phyloP scores from a whole-genome alignment of 345 rosid genomes.

The Eutrema yunnanense region DNA sequence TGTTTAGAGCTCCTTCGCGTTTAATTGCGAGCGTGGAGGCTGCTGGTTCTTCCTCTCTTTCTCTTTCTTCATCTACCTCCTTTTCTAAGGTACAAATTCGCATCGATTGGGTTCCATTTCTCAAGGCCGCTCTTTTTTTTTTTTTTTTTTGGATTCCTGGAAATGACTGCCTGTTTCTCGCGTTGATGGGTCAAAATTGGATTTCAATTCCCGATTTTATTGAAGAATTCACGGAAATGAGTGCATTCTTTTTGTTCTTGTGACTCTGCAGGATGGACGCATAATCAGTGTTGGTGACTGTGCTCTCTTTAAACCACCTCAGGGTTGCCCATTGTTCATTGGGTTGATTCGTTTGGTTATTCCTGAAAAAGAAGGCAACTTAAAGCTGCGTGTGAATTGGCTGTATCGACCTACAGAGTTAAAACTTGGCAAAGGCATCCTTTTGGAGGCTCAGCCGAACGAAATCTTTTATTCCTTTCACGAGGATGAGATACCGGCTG shows the following conservation, averaged over 20 bases:
- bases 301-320: conserved; percentile 81
- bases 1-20: conserved; percentile 58
- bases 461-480: conserved; percentile 93
- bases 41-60: conserved; percentile 37
- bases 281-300: conserved; percentile 81
- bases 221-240: background rate
- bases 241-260: background rate
- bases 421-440: conserved; percentile 81
- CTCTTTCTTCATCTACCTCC: conserved; percentile 39
- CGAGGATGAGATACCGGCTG: conserved; percentile 86
- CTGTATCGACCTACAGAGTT: conserved; percentile 79
- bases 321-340: conserved; percentile 85
- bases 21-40: conserved; percentile 36
- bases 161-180: background rate
- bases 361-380: conserved; percentile 42
- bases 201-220: background rate
- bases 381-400: conserved; percentile 75
- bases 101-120: background rate
- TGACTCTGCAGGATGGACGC: conserved; percentile 60
- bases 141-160: background rate
- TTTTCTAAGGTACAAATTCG: conserved; percentile 48
- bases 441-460: conserved; percentile 83
- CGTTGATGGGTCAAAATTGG: background rate
- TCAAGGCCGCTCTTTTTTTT: background rate
- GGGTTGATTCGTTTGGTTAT: conserved; percentile 63